A percentile compares a stretch with the other conserved stretches of the same genome.
phyloP scores from a whole-genome alignment of 352 stramenopile genomes.

The Phytophthora foliorum region DNA sequence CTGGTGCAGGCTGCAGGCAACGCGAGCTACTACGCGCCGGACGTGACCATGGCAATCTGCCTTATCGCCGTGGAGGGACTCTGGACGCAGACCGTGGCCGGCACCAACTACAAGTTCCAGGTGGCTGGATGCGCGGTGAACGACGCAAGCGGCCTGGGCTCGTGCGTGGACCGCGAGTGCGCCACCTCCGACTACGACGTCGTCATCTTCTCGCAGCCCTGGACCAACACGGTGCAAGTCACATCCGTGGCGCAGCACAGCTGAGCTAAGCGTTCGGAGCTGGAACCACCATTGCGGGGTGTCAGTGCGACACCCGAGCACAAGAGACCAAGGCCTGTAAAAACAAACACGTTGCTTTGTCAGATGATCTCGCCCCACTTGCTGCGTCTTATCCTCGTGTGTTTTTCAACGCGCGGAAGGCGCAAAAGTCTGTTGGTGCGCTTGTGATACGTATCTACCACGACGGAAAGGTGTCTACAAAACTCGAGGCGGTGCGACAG shows the following conservation, averaged over 20 bases:
- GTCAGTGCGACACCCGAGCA: slow-evolving; percentile 2
- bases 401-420: no score
- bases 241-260: slow-evolving; percentile 40
- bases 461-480: no score
- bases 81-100: slow-evolving; percentile 51
- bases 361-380: neutral
- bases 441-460: no score
- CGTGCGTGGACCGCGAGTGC: slow-evolving; percentile 47
- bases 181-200: slow-evolving; percentile 42
- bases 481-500: no score
- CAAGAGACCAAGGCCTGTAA: slow-evolving; percentile 2
- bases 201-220: slow-evolving; percentile 48
- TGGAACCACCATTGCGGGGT: neutral
- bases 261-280: slow-evolving; percentile 26
- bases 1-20: slow-evolving; percentile 40
- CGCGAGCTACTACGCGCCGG: slow-evolving; percentile 42
- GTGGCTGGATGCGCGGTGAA: slow-evolving; percentile 49
- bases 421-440: no score
- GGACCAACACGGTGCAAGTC: slow-evolving; percentile 49
- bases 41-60: slow-evolving; percentile 48
- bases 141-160: slow-evolving; percentile 41
- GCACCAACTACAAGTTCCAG: slow-evolving; percentile 66
- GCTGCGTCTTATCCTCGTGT: neutral
- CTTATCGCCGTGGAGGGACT: slow-evolving; percentile 47
- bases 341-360: slow-evolving; percentile 3